Percentiles rank a stretch among this genome's conserved stretches.
Evolutionary conservation across 306 rosid genomes (phyloP).

Genomic region (Lupinus albus): DNA sequence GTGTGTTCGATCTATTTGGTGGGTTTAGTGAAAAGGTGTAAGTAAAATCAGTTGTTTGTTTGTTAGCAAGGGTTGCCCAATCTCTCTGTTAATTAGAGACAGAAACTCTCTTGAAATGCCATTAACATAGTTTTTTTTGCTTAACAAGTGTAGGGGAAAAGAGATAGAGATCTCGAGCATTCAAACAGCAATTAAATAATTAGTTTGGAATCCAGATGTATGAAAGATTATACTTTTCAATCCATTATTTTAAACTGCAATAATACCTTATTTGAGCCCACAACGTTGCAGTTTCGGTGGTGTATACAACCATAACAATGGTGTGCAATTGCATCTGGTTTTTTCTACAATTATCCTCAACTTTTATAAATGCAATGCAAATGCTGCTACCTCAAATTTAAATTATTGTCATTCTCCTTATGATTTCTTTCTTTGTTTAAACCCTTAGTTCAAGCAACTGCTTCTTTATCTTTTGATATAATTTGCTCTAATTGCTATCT

Average conservation of each 20-base stretch:
- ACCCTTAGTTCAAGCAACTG: not conserved
- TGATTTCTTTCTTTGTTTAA: not conserved
- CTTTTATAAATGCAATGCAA: not conserved
- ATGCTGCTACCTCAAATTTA: not conserved
- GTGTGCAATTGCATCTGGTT: not conserved
- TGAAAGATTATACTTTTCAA: not conserved
- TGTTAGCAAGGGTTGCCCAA: slow-evolving; percentile 18
- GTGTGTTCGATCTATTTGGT: not conserved
- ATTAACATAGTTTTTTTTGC: not conserved
- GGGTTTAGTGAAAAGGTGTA: slow-evolving; percentile 1
- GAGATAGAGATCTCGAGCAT: not conserved
- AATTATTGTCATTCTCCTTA: not conserved
- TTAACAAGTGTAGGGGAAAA: not conserved
- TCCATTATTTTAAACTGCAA: not conserved
- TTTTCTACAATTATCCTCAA: not conserved
- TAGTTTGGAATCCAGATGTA: not conserved
- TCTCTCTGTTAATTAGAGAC: not conserved
- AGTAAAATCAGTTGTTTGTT: slow-evolving; percentile 20
- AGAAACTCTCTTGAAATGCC: slow-evolving; percentile 2
- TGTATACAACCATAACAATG: not conserved
- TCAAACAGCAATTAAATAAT: too few species aligned
- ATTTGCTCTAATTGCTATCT: slow-evolving; percentile 1
- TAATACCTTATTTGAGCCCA: not conserved
- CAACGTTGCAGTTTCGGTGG: not conserved
- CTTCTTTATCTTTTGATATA: slow-evolving; percentile 21